phyloP scores from a whole-genome alignment of 2,329 filamentous ascomycete species.

The Aspergillus niger region DNA sequence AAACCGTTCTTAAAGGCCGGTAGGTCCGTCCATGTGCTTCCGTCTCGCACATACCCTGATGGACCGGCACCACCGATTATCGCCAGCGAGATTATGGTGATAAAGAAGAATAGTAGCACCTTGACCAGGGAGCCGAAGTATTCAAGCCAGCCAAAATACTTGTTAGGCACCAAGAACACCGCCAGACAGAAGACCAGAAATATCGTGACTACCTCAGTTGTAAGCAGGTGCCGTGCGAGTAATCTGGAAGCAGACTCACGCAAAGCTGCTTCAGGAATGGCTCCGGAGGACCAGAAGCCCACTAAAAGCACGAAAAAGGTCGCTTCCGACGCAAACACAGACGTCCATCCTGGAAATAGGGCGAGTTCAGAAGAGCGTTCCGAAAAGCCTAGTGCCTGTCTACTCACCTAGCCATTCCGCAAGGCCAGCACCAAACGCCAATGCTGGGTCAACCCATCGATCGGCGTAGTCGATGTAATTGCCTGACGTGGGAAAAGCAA shows the following conservation, averaged over 20 bases:
- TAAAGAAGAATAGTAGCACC: conserved; percentile 40
- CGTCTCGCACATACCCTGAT: conserved; percentile 33
- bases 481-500: conserved; percentile 33
- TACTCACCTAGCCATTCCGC: conserved; percentile 23
- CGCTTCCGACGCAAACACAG: conserved; percentile 10
- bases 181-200: conserved; percentile 19
- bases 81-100: conserved; percentile 41
- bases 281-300: conserved; percentile 4
- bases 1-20: conserved; percentile 41
- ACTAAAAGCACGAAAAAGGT: conserved; percentile 14
- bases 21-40: conserved; percentile 35
- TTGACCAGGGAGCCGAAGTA: conserved; percentile 41
- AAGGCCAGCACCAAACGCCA: conserved; percentile 42
- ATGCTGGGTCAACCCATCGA: conserved; percentile 41
- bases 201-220: conserved; percentile 4
- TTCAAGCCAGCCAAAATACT: conserved; percentile 41
- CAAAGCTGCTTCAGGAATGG: conserved; percentile 9
- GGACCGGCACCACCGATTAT: conserved; percentile 46
- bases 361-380: background rate
- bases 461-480: conserved; percentile 44
- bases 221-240: background rate
- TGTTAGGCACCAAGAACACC: conserved; percentile 32
- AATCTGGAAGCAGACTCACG: background rate
- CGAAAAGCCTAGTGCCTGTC: background rate
- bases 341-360: conserved; percentile 9